Percentiles rank a stretch among this genome's conserved stretches.
These are phyloP conservation scores for Cercospora sp. DNA, from an alignment of 2,329 filamentous ascomycete species.

Conservation along the genomic window DNA sequence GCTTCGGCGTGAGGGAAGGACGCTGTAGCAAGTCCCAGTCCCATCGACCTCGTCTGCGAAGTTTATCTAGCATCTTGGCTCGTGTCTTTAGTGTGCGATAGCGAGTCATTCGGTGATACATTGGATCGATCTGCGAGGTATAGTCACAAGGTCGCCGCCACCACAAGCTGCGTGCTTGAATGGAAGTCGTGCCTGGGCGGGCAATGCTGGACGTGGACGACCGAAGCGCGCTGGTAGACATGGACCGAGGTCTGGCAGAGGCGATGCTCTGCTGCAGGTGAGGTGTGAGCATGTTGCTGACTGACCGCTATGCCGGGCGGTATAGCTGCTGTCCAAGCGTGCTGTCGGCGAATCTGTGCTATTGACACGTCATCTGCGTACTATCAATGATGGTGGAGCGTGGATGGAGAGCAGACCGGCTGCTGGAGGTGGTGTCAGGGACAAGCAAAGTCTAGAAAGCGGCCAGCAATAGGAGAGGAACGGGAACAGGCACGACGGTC, in stretches of 20 bases:
- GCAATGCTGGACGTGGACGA: conserved; percentile 22
- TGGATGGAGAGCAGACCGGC: neutral
- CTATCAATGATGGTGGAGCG: neutral
- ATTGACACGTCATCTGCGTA: conserved; percentile 11
- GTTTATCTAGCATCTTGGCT: conserved; percentile 37
- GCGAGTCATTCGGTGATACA: conserved; percentile 35
- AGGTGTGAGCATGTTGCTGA: conserved; percentile 31
- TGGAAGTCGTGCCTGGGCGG: conserved; percentile 16
- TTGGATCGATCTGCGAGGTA: conserved; percentile 37
- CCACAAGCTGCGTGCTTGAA: conserved; percentile 31
- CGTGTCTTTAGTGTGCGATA: conserved; percentile 36
- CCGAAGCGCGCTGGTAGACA: conserved; percentile 23
- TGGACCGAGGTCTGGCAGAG: conserved; percentile 19
- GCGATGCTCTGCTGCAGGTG: conserved; percentile 29
- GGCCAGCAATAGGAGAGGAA: neutral
- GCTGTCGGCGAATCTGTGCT: conserved; percentile 4
- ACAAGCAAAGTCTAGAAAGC: neutral
- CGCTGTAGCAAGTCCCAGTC: conserved; percentile 34
- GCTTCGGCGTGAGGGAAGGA: conserved; percentile 35
- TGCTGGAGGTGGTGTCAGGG: neutral
- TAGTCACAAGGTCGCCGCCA: conserved; percentile 33
- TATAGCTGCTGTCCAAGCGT: neutral
- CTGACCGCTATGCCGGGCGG: conserved; percentile 5
- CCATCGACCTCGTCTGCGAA: conserved; percentile 36
- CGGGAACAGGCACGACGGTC: neutral